phyloP scores from a whole-genome alignment of 176 grass and related monocot species.

The Metroxylon sagu region DNA sequence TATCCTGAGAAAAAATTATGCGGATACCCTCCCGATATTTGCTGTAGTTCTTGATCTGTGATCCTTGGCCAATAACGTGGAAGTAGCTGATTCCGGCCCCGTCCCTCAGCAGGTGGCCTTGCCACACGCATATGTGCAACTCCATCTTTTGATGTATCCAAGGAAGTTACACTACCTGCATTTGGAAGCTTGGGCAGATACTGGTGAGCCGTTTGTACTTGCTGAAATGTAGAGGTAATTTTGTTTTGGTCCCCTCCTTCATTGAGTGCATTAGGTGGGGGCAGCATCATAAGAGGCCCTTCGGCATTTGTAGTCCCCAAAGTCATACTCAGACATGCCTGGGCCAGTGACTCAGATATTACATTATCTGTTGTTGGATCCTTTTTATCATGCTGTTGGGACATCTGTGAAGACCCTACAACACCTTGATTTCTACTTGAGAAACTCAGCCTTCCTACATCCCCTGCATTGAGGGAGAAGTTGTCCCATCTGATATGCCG shows the following conservation, averaged over 20 bases:
- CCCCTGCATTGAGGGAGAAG: constrained; percentile 33
- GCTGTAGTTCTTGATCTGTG: constrained; percentile 97
- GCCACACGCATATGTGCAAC: constrained; percentile 89
- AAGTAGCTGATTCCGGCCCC: constrained; percentile 88
- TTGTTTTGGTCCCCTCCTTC: constrained; percentile 54
- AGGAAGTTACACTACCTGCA: constrained; percentile 31
- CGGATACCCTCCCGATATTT: constrained; percentile 99
- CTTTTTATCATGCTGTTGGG: constrained; percentile 45
- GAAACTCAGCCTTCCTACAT: constrained; percentile 44
- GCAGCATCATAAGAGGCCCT: constrained; percentile 32
- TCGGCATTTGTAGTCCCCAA: constrained; percentile 57
- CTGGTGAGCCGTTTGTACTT: constrained; percentile 51
- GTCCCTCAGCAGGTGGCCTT: constrained; percentile 85
- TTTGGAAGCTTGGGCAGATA: constrained; percentile 61
- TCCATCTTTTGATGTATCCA: constrained; percentile 62
- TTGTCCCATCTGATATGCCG: constrained; percentile 75
- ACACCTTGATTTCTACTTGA: constrained; percentile 57
- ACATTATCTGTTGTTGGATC: constrained; percentile 48
- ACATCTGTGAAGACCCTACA: constrained; percentile 45
- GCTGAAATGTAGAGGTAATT: constrained; percentile 45
- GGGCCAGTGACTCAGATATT: constrained; percentile 45
- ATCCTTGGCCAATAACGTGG: constrained; percentile 99
- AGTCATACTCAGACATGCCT: constrained; percentile 73
- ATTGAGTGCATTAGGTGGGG: constrained; percentile 32
- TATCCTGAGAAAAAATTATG: not conserved